Evolutionary conservation across 345 rosid species (phyloP).

Genomic region (Lepidium aucheri): DNA sequence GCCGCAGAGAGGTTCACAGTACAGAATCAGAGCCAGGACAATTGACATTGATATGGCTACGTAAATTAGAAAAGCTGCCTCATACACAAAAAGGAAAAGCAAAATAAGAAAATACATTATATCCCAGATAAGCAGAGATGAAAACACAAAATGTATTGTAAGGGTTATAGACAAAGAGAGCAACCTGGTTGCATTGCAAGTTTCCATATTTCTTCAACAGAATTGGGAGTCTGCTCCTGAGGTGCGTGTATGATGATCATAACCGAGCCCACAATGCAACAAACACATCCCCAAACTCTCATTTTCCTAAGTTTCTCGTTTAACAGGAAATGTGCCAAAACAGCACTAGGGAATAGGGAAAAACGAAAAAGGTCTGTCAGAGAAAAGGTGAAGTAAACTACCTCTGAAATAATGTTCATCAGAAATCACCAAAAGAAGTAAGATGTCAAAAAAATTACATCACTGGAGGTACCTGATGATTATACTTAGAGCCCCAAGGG

Average conservation of each 20-base stretch:
- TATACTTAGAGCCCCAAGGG: constrained; percentile 86
- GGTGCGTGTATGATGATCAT: constrained; percentile 88
- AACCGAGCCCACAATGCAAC: constrained; percentile 84
- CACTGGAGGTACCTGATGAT: constrained; percentile 72
- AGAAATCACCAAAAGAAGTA: background rate
- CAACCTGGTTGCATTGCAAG: constrained; percentile 82
- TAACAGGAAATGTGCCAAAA: constrained; percentile 79
- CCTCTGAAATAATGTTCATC: background rate
- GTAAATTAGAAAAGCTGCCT: constrained; percentile 73
- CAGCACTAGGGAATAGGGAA: constrained; percentile 39
- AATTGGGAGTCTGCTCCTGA: constrained; percentile 68
- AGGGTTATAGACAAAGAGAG: background rate
- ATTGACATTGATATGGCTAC: constrained; percentile 52
- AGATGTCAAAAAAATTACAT: background rate
- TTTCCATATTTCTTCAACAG: constrained; percentile 75
- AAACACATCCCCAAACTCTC: constrained; percentile 79
- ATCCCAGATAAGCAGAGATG: background rate
- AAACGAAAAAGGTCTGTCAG: background rate
- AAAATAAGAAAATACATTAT: background rate
- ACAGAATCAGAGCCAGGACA: constrained; percentile 68
- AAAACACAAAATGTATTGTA: background rate
- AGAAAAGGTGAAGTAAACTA: background rate
- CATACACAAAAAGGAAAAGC: background rate
- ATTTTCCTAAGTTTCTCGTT: constrained; percentile 64
- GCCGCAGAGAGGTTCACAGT: constrained; percentile 82